A percentile compares a stretch with the other conserved stretches of the same genome.
These are phyloP conservation scores for Suillus alpinus DNA, from an alignment of 768 basidiomycete genomes.

Conservation along the genomic window DNA sequence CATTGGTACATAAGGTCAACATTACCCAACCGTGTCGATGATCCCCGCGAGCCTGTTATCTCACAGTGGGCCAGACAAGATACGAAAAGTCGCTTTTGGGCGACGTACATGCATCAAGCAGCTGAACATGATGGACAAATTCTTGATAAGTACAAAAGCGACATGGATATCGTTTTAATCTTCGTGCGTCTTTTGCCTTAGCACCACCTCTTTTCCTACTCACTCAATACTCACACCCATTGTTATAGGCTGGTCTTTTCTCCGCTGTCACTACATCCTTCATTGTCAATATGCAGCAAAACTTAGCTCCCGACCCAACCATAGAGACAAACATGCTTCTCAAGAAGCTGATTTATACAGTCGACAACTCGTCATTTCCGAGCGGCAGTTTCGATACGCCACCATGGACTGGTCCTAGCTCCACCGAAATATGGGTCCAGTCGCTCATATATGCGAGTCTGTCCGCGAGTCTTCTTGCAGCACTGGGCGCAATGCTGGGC, in stretches of 20 bases:
- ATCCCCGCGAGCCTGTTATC: background rate
- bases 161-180: conserved; percentile 20
- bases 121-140: conserved; percentile 16
- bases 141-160: conserved; percentile 15
- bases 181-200: conserved; percentile 12
- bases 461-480: conserved; percentile 19
- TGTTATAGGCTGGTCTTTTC: conserved; percentile 39
- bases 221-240: background rate
- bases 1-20: background rate
- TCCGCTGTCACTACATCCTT: conserved; percentile 39
- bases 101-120: conserved; percentile 13
- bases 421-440: conserved; percentile 14
- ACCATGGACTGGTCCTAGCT: conserved; percentile 17
- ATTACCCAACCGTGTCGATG: background rate
- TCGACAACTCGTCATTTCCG: conserved; percentile 11
- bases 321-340: conserved; percentile 28
- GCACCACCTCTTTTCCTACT: background rate
- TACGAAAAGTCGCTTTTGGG: conserved; percentile 12
- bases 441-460: conserved; percentile 20
- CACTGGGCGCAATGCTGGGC: conserved; percentile 19
- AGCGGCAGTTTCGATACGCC: conserved; percentile 6
- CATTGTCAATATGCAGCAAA: conserved; percentile 34
- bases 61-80: background rate
- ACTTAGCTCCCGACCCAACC: conserved; percentile 29
- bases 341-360: conserved; percentile 14